Evolutionary conservation across 345 rosid genomes (phyloP).

Genomic region (Eucalyptus pauciflora): DNA sequence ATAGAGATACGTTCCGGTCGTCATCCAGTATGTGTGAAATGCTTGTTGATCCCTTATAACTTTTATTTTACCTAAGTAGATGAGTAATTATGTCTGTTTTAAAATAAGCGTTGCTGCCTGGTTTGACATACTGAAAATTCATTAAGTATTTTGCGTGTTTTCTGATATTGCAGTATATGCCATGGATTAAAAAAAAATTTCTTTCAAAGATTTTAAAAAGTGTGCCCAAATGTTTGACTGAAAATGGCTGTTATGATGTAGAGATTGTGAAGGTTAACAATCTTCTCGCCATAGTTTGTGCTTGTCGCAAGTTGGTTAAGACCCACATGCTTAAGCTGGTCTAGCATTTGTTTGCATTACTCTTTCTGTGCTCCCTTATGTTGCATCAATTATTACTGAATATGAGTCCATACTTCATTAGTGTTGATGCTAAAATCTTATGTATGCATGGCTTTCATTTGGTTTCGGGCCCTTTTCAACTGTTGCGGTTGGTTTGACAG

Average conservation of each 20-base stretch:
- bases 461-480: neutral
- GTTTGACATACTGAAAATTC: neutral
- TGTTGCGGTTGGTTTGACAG: slow-evolving; percentile 16
- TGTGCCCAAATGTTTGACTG: neutral
- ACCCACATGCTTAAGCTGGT: neutral
- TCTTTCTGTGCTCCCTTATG: neutral
- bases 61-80: neutral
- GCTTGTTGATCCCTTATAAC: neutral
- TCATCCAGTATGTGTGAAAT: slow-evolving; percentile 59
- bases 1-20: slow-evolving; percentile 66
- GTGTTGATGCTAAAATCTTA: neutral
- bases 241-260: neutral
- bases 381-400: neutral
- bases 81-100: neutral
- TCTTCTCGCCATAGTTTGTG: neutral
- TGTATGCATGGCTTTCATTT: neutral
- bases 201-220: neutral
- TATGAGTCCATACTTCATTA: neutral
- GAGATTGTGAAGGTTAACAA: neutral
- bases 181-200: neutral
- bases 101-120: neutral
- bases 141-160: neutral
- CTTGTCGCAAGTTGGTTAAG: neutral
- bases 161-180: neutral
- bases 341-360: neutral